These are phyloP conservation scores for Phytophthora boehmeriae DNA, from an alignment of 352 stramenopile genomes.

Conservation along the genomic window DNA sequence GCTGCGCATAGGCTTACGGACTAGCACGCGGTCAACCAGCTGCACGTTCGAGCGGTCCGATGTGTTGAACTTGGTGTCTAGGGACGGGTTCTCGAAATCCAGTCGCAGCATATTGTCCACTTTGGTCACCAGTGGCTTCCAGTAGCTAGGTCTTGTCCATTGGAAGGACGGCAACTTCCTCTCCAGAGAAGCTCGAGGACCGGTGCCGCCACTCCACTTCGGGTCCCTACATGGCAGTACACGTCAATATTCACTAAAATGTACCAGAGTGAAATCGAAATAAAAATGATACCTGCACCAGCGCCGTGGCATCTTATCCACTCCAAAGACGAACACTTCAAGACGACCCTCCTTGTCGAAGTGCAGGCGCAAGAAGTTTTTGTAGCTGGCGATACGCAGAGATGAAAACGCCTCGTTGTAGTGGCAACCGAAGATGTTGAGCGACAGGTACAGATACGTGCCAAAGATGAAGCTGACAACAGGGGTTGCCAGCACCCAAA, in stretches of 20 bases:
- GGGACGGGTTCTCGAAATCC: slow-evolving; percentile 83
- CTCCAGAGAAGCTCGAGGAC: slow-evolving; percentile 52
- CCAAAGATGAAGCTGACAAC: slow-evolving; percentile 84
- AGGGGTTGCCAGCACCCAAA: slow-evolving; percentile 84
- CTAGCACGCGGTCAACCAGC: slow-evolving; percentile 73
- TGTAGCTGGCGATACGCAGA: slow-evolving; percentile 89
- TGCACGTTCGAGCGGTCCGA: slow-evolving; percentile 83
- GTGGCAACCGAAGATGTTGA: slow-evolving; percentile 87
- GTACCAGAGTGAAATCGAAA: slow-evolving; percentile 6
- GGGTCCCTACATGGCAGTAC: slow-evolving; percentile 53
- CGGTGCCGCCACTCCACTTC: slow-evolving; percentile 71
- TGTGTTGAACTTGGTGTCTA: slow-evolving; percentile 78
- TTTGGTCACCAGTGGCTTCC: slow-evolving; percentile 81
- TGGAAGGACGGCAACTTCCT: slow-evolving; percentile 69
- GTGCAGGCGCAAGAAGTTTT: slow-evolving; percentile 88
- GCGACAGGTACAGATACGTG: slow-evolving; percentile 82
- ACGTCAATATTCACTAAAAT: neutral
- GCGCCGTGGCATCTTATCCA: slow-evolving; percentile 90
- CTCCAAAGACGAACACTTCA: slow-evolving; percentile 82
- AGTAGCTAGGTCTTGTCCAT: slow-evolving; percentile 81
- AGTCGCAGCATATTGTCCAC: slow-evolving; percentile 85
- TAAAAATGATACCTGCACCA: slow-evolving; percentile 64
- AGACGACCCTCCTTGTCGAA: slow-evolving; percentile 77
- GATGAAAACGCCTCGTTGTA: slow-evolving; percentile 92
- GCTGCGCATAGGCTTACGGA: slow-evolving; percentile 39